Conservation (phyloP, 352 stramenopile genomes). For the Peronospora destructor region DNA sequence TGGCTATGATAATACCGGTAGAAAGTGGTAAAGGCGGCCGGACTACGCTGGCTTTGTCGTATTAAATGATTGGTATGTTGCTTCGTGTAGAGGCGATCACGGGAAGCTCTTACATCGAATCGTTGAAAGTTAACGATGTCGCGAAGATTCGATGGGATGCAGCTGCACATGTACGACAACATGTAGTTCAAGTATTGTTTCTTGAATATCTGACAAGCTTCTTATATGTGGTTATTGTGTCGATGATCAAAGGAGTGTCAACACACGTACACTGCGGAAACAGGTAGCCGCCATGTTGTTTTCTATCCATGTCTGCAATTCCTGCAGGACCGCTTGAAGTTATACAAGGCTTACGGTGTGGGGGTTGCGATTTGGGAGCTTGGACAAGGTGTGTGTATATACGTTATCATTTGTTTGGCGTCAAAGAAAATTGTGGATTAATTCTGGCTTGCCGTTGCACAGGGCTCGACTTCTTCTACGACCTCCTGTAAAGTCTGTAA, state of each 20-base stretch:
- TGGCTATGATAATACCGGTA: conserved; percentile 69
- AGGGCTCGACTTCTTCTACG: conserved; percentile 79
- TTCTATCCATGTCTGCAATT: conserved; percentile 84
- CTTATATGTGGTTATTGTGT: background rate
- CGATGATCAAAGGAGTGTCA: conserved; percentile 47
- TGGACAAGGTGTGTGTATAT: conserved; percentile 50
- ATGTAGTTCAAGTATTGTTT: background rate
- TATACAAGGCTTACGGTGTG: conserved; percentile 44
- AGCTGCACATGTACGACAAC: conserved; percentile 31
- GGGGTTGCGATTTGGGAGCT: conserved; percentile 73
- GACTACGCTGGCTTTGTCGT: background rate
- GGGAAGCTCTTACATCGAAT: conserved; percentile 34
- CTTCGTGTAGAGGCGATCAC: conserved; percentile 36
- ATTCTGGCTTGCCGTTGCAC: conserved; percentile 9
- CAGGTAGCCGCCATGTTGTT: conserved; percentile 35
- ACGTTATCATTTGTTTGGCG: background rate
- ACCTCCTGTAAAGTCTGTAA: conserved; percentile 37
- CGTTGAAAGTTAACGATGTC: conserved; percentile 32
- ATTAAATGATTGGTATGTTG: background rate
- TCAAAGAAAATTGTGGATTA: background rate
- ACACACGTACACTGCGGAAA: conserved; percentile 37
- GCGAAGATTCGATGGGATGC: conserved; percentile 48
- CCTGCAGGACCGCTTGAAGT: conserved; percentile 51
- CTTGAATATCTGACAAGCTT: background rate
- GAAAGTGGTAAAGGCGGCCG: background rate